Evolutionary conservation across 2,329 filamentous ascomycete genomes (phyloP).

Genomic region (Xylariomycetidae sp.): DNA sequence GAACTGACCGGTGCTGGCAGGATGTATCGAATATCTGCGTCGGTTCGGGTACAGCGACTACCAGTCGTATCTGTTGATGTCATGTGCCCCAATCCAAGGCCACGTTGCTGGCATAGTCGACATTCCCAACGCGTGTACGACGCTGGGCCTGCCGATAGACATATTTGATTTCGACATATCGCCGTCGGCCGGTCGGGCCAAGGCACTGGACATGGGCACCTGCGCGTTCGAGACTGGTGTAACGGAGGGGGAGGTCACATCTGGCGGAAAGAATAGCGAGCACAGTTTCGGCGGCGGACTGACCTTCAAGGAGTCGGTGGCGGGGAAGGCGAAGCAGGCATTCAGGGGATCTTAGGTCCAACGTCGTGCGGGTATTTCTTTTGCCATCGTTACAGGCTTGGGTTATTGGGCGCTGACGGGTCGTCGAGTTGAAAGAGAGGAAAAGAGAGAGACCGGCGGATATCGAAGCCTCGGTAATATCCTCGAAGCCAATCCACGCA

Average conservation of each 20-base stretch:
- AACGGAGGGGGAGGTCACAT: slow-evolving; percentile 36
- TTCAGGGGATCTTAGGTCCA: slow-evolving; percentile 13
- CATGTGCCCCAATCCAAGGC: slow-evolving; percentile 80
- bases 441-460: no score
- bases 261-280: slow-evolving; percentile 41
- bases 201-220: slow-evolving; percentile 55
- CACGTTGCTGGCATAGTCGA: slow-evolving; percentile 87
- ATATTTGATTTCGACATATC: slow-evolving; percentile 93
- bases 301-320: slow-evolving; percentile 34
- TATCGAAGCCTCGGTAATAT: no score
- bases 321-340: slow-evolving; percentile 12
- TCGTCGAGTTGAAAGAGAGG: no score
- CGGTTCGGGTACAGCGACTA: slow-evolving; percentile 67
- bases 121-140: slow-evolving; percentile 87
- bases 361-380: no score
- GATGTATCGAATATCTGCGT: slow-evolving; percentile 73
- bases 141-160: slow-evolving; percentile 81
- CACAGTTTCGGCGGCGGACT: slow-evolving; percentile 45
- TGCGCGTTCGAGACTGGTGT: slow-evolving; percentile 59
- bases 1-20: slow-evolving; percentile 15
- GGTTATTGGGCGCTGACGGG: no score
- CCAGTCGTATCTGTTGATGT: slow-evolving; percentile 80
- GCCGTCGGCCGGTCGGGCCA: slow-evolving; percentile 49
- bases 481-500: no score
- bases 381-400: no score